Percentiles rank a stretch among this genome's conserved stretches.
Conservation (phyloP, 805 yeast species). For the Groenewaldozyma salmanticensis region DNA sequence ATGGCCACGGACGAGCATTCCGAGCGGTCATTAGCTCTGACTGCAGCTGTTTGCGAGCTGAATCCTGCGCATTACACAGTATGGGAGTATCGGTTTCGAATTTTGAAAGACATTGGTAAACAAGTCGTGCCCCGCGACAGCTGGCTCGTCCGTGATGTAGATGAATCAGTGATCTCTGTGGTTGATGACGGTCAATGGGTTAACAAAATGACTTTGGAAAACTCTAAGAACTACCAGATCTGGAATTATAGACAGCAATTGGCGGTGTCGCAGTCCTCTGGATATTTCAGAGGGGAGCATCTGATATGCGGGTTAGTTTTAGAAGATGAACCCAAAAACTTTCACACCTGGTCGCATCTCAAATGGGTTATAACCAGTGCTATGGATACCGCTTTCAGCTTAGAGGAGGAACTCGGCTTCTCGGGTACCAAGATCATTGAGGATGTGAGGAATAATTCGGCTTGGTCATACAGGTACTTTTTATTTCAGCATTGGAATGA, state of each 20-base stretch:
- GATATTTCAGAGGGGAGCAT: constrained; percentile 41
- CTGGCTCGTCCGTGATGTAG: constrained; percentile 6
- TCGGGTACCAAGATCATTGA: constrained; percentile 42
- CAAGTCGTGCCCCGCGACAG: constrained; percentile 24
- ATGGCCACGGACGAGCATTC: constrained; percentile 52
- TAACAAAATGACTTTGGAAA: constrained; percentile 59
- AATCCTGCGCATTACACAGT: constrained; percentile 89
- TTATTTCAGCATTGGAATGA: constrained; percentile 25
- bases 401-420: constrained; percentile 3
- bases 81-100: constrained; percentile 45
- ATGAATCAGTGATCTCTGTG: constrained; percentile 12
- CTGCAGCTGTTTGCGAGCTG: constrained; percentile 49
- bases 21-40: constrained; percentile 60
- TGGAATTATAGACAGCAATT: constrained; percentile 86
- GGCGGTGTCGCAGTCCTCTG: constrained; percentile 25
- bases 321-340: constrained; percentile 75
- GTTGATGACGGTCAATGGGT: constrained; percentile 66
- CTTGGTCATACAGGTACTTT: constrained; percentile 83
- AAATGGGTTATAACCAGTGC: constrained; percentile 60
- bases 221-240: constrained; percentile 91
- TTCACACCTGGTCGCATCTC: constrained; percentile 92
- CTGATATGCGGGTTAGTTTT: constrained; percentile 61
- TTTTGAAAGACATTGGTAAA: constrained; percentile 21
- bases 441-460: constrained; percentile 84
- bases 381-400: not conserved